Conservation (phyloP, 495 filamentous ascomycete species). For the Talaromyces borbonicus region DNA sequence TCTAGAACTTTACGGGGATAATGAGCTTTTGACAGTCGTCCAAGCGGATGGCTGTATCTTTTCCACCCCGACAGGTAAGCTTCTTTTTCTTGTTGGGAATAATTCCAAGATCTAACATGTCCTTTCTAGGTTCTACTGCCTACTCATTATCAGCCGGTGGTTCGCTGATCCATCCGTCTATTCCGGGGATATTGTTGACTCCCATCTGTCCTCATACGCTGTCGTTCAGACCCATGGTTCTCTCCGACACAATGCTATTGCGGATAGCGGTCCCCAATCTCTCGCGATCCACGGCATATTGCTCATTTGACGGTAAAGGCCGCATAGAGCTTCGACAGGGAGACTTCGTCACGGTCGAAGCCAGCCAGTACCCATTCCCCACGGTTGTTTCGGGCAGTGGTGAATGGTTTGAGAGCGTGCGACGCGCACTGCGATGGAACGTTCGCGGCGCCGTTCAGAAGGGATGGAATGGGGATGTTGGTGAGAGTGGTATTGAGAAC, state of each 20-base stretch:
- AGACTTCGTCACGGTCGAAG: slow-evolving; percentile 90
- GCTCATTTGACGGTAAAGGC: slow-evolving; percentile 92
- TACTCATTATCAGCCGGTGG: slow-evolving; percentile 95
- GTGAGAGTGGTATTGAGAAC: slow-evolving; percentile 21
- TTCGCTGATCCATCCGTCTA: slow-evolving; percentile 91
- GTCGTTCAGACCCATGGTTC: slow-evolving; percentile 95
- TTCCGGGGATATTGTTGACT: slow-evolving; percentile 92
- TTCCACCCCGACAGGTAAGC: slow-evolving; percentile 78
- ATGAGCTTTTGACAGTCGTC: slow-evolving; percentile 85
- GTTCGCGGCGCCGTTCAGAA: slow-evolving; percentile 79
- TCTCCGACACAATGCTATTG: slow-evolving; percentile 87
- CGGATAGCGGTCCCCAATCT: slow-evolving; percentile 75
- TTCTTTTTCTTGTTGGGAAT: not conserved
- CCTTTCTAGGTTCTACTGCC: slow-evolving; percentile 67
- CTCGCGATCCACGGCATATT: slow-evolving; percentile 86
- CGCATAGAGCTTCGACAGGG: slow-evolving; percentile 84
- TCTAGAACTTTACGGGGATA: slow-evolving; percentile 87
- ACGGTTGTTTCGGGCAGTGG: slow-evolving; percentile 67
- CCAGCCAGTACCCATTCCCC: slow-evolving; percentile 91
- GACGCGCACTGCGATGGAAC: slow-evolving; percentile 87
- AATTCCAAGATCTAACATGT: not conserved
- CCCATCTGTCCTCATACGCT: slow-evolving; percentile 97
- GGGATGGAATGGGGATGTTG: slow-evolving; percentile 47
- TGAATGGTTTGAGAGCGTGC: slow-evolving; percentile 94
- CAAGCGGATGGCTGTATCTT: slow-evolving; percentile 97